Percentiles rank a stretch among this genome's conserved stretches.
These are phyloP conservation scores for Entomophthora muscae DNA, from an alignment of 371 early-diverging fungal species.

Conservation along the genomic window DNA sequence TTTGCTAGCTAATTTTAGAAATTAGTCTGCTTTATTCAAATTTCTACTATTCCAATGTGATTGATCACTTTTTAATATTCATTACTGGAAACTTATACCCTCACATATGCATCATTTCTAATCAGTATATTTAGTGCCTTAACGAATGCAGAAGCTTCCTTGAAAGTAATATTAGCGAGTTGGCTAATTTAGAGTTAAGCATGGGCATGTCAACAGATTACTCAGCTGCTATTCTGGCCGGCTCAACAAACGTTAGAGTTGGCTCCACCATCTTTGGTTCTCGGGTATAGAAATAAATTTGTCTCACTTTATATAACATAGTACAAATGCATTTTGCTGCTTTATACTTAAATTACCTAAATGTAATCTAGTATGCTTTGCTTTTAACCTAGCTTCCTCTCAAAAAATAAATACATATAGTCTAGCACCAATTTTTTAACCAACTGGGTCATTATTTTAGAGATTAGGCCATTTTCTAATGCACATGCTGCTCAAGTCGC, in stretches of 20 bases:
- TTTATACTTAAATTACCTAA: too few relatives aligned
- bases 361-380: too few relatives aligned
- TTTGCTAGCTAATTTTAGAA: too few relatives aligned
- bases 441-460: too few relatives aligned
- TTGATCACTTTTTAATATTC: not conserved
- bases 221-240: conserved; percentile 56
- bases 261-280: conserved; percentile 82
- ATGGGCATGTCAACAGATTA: conserved; percentile 98
- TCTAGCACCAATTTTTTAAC: too few relatives aligned
- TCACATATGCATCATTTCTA: too few relatives aligned
- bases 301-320: not conserved
- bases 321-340: not conserved
- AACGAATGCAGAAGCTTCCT: conserved; percentile 2
- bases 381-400: too few relatives aligned
- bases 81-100: too few relatives aligned
- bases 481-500: too few relatives aligned
- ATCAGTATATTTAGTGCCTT: not conserved
- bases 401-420: too few relatives aligned
- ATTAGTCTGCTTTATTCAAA: too few relatives aligned
- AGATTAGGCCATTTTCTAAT: too few relatives aligned
- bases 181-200: conserved; percentile 49
- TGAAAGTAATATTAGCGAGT: not conserved
- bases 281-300: conserved; percentile 18
- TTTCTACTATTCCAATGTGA: not conserved
- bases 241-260: conserved; percentile 81